Evolutionary conservation across 495 filamentous ascomycete species (phyloP).

Genomic region (Daldinia caldariorum): DNA sequence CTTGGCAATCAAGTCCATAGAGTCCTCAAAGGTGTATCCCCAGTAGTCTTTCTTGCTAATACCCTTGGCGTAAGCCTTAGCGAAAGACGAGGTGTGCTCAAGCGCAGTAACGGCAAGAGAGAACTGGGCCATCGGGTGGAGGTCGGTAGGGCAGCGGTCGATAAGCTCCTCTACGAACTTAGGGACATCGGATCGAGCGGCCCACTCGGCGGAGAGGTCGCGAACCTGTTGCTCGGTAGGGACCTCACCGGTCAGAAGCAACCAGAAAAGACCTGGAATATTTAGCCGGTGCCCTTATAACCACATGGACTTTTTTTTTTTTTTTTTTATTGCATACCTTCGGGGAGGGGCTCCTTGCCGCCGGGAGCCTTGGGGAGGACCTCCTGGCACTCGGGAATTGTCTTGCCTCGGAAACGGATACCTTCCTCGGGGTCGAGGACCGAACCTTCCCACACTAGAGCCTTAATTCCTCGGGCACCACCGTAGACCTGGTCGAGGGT

Average conservation of each 20-base stretch:
- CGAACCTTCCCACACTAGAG: slow-evolving; percentile 98
- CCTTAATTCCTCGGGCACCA: slow-evolving; percentile 98
- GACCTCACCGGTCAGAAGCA: slow-evolving; percentile 96
- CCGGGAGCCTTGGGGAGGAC: slow-evolving; percentile 95
- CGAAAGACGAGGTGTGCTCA: slow-evolving; percentile 96
- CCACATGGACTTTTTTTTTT: slow-evolving; percentile 4
- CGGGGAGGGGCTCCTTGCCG: slow-evolving; percentile 93
- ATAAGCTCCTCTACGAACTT: slow-evolving; percentile 99
- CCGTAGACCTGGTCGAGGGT: slow-evolving; percentile 99
- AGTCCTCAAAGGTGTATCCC: slow-evolving; percentile 99
- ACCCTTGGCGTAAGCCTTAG: slow-evolving; percentile 98
- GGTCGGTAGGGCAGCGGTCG: slow-evolving; percentile 97
- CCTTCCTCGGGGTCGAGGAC: slow-evolving; percentile 98
- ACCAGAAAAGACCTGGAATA: slow-evolving; percentile 94
- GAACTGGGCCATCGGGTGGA: slow-evolving; percentile 99
- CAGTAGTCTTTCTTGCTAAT: slow-evolving; percentile 99
- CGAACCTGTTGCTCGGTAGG: slow-evolving; percentile 97
- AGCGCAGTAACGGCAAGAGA: slow-evolving; percentile 96
- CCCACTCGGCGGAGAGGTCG: slow-evolving; percentile 97
- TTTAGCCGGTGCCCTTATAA: slow-evolving; percentile 27
- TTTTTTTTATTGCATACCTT: slow-evolving; percentile 79
- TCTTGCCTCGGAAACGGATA: slow-evolving; percentile 98
- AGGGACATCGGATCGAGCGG: slow-evolving; percentile 93
- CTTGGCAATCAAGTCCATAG: slow-evolving; percentile 99
- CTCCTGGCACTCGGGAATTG: slow-evolving; percentile 98